These are phyloP conservation scores for Pseudocercospora cruenta DNA, from an alignment of 2,329 filamentous ascomycete genomes.

Conservation along the genomic window DNA sequence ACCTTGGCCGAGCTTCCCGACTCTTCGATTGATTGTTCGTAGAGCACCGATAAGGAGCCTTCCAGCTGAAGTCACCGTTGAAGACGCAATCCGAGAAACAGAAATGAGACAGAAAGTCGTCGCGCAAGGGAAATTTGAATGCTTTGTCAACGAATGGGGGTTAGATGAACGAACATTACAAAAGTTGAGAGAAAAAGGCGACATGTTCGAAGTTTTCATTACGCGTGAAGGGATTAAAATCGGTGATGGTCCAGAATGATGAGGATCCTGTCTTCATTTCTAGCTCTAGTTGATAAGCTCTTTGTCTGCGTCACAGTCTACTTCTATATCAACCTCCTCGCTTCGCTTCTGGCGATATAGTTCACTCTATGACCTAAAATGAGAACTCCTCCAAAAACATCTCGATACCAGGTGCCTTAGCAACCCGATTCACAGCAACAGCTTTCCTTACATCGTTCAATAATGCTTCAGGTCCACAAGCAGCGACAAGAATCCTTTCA, in stretches of 20 bases:
- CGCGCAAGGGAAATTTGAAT: conserved; percentile 41
- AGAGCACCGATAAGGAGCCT: conserved; percentile 43
- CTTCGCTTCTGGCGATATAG: neutral
- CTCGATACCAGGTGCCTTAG: conserved; percentile 23
- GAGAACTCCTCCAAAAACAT: conserved; percentile 31
- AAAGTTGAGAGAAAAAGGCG: conserved; percentile 24
- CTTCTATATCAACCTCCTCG: neutral
- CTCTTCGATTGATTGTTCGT: conserved; percentile 41
- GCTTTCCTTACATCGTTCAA: conserved; percentile 19
- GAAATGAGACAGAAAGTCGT: conserved; percentile 43
- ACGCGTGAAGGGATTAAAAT: conserved; percentile 27
- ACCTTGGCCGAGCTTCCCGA: conserved; percentile 36
- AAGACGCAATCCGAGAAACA: conserved; percentile 44
- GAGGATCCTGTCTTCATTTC: neutral
- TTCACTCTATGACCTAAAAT: conserved; percentile 2
- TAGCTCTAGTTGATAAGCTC: conserved; percentile 1
- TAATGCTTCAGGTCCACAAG: conserved; percentile 22
- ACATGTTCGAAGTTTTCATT: conserved; percentile 33
- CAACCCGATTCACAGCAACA: conserved; percentile 14
- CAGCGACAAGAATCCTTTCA: conserved; percentile 23
- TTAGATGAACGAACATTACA: conserved; percentile 30
- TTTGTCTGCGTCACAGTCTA: neutral
- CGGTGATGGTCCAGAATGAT: conserved; percentile 21
- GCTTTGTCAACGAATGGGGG: conserved; percentile 35
- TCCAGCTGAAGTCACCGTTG: conserved; percentile 41